Base-by-base conservation (phyloP, 169 alveolate genomes). In the Prorocentrum cordatum region DNA sequence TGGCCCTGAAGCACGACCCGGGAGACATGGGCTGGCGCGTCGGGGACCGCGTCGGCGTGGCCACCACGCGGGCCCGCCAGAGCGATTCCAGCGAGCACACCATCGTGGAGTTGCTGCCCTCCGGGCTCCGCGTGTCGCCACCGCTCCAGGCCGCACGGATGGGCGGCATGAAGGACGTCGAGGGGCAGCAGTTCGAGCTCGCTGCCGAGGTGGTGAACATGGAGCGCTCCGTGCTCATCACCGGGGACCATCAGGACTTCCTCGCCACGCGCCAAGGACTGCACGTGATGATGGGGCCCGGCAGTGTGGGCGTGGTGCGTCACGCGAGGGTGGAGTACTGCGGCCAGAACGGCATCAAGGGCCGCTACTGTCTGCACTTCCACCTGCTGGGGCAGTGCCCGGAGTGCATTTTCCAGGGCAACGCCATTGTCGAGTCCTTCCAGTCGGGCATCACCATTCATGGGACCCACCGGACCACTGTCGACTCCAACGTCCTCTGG, bases 171-270 rank as follows among this genome's bases (percentile, higher is more conserved):
- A 54, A 58, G 27, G 83, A 72, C 32, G 45, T 72, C n/a, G 83
- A 27, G 14, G 64, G 39, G 29, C 27, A 33, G 24, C 24, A 45
- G 47, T 71, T 71, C 42, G 83, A 71, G 58, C 83, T 71, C 10
- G 83, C 83, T 3, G 83, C 83, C 9, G 83, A 71, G 42, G 83
- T 71, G 12, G 83, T 71, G 32, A 71, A 71, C 36, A 39, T 71
- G 83, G 66, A 71, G 47, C 62, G 83, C 10, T 39, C 83, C 38
- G 58, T 71, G 54, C 26, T 54, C 26, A 71, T 71, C 66, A 71
- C 83, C 32, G 83, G 83, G 64, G 88, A 77, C 33, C 88, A 77
- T n/a, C 61, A 77, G 71, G 70, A 73, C 27, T 50, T 73, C 61
- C 38, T 50, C 31, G 38, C 2, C 54, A 45, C 59, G 22, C 45